phyloP scores from a whole-genome alignment of 148 eudicot genomes.

The Cornus controversa region DNA sequence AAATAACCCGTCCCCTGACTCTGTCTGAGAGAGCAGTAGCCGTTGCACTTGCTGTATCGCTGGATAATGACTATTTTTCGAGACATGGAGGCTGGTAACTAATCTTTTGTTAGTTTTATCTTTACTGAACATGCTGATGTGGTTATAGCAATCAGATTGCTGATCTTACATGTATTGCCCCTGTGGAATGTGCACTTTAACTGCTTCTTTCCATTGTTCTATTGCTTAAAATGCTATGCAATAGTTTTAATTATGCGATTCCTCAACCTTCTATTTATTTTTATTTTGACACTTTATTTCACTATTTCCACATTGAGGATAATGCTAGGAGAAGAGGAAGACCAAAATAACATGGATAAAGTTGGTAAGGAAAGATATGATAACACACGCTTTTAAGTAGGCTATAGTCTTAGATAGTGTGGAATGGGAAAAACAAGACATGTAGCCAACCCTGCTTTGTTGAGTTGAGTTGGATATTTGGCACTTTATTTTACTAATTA shows the following conservation, averaged over 20 bases:
- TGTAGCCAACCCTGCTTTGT: too few relatives aligned
- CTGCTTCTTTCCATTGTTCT: neutral
- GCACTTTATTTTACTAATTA: neutral
- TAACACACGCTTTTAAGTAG: too few relatives aligned
- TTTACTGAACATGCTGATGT: neutral
- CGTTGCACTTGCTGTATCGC: conserved; percentile 89
- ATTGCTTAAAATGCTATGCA: neutral
- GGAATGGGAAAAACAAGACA: too few relatives aligned
- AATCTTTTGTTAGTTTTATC: neutral
- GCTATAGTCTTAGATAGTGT: too few relatives aligned
- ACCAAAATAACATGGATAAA: too few relatives aligned
- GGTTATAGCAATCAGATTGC: neutral
- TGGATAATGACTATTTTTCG: conserved; percentile 94
- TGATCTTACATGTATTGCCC: neutral
- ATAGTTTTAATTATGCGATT: neutral
- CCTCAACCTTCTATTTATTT: neutral
- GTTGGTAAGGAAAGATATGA: too few relatives aligned
- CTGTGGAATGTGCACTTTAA: neutral
- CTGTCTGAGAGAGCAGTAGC: conserved; percentile 91
- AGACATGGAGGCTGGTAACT: conserved; percentile 93
- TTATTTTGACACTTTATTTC: too few relatives aligned
- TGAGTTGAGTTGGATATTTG: neutral
- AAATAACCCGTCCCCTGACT: conserved; percentile 75
- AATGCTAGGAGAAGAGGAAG: too few relatives aligned
- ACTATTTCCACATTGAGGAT: too few relatives aligned